phyloP scores from a whole-genome alignment of 352 stramenopile genomes.

The Globisporangium camurandrum region DNA sequence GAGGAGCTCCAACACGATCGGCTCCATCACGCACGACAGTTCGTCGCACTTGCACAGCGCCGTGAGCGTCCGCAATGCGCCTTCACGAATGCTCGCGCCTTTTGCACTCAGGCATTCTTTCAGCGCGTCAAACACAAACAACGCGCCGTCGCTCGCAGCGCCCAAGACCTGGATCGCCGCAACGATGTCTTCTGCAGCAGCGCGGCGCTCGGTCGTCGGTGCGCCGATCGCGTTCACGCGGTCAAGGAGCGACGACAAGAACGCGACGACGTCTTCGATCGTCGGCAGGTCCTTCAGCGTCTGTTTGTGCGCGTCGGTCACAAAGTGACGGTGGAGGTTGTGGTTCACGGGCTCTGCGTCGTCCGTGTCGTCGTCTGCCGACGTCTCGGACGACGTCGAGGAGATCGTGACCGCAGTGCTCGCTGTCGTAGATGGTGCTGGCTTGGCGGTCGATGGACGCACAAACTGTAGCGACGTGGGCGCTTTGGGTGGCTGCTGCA shows the following conservation, averaged over 20 bases:
- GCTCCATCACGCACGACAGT: constrained; percentile 45
- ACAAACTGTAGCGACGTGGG: constrained; percentile 18
- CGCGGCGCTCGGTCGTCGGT: constrained; percentile 28
- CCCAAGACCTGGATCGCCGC: constrained; percentile 36
- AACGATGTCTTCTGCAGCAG: constrained; percentile 39
- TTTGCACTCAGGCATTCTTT: constrained; percentile 36
- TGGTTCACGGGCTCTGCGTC: constrained; percentile 28
- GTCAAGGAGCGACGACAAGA: constrained; percentile 32
- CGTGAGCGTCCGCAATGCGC: constrained; percentile 31
- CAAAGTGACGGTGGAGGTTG: constrained; percentile 15
- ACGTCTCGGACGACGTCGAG: constrained; percentile 24
- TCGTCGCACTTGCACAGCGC: constrained; percentile 35
- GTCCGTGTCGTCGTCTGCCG: too few species aligned
- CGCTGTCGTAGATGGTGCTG: constrained; percentile 5
- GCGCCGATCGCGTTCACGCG: constrained; percentile 28
- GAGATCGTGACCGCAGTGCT: constrained; percentile 17
- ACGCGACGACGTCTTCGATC: constrained; percentile 19
- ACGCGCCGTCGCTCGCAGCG: constrained; percentile 19
- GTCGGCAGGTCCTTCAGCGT: constrained; percentile 17
- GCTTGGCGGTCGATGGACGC: too few species aligned
- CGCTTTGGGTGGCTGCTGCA: constrained; percentile 14
- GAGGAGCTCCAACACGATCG: constrained; percentile 45
- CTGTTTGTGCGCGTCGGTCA: constrained; percentile 35
- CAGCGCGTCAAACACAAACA: constrained; percentile 42
- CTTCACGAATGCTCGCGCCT: constrained; percentile 38